These are phyloP conservation scores for Miscanthus lutarioriparius DNA, from an alignment of 176 grass and related monocot species.

Conservation along the genomic window DNA sequence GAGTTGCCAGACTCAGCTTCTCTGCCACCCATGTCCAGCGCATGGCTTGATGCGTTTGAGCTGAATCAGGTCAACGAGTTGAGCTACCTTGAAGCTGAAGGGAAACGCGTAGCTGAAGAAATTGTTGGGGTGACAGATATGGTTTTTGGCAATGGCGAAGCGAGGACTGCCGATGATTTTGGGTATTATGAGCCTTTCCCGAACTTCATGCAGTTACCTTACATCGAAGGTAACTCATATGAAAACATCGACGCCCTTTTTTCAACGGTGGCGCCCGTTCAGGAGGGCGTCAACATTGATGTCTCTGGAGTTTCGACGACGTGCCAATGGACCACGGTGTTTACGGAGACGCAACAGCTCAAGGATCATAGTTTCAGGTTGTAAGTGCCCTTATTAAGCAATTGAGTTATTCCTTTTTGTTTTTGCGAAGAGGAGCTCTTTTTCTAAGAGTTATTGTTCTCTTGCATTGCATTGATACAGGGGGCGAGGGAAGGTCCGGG, in stretches of 20 bases:
- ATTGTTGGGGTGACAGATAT: background rate
- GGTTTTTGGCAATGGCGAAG: background rate
- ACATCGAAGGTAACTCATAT: conserved; percentile 13
- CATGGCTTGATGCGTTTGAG: conserved; percentile 16
- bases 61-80: conserved; percentile 1
- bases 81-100: background rate
- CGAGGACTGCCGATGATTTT: conserved; percentile 12
- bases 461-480: background rate
- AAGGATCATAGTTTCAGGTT: background rate
- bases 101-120: background rate
- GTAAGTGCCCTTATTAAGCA: background rate
- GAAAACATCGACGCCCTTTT: conserved; percentile 12
- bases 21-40: background rate
- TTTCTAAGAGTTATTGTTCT: background rate
- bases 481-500: background rate
- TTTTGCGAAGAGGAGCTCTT: background rate
- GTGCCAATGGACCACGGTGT: background rate
- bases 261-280: background rate
- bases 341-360: background rate
- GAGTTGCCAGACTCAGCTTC: background rate
- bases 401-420: background rate
- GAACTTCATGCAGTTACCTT: conserved; percentile 22
- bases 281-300: conserved; percentile 2
- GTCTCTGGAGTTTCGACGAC: conserved; percentile 33
- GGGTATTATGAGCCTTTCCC: background rate